phyloP scores from a whole-genome alignment of 2,329 filamentous ascomycete species.

The Monosporascus sp. region DNA sequence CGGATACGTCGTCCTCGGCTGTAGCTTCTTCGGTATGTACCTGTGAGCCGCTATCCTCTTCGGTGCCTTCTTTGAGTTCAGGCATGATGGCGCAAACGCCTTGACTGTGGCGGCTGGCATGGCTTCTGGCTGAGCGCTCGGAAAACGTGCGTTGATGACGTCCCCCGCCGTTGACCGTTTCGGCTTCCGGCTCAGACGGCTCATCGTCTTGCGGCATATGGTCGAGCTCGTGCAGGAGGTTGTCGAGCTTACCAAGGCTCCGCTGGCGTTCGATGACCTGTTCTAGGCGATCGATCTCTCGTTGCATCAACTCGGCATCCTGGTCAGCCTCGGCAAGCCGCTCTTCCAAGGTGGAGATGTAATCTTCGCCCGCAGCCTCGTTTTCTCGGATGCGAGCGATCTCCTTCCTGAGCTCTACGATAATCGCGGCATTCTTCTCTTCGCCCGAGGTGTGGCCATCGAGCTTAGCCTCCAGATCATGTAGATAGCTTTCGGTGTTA shows the following conservation, averaged over 20 bases:
- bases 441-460: slow-evolving; percentile 88
- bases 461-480: slow-evolving; percentile 84
- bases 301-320: slow-evolving; percentile 93
- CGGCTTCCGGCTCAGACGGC: slow-evolving; percentile 31
- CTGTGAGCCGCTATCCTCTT: slow-evolving; percentile 23
- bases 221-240: slow-evolving; percentile 85
- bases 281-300: slow-evolving; percentile 89
- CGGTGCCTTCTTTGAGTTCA: slow-evolving; percentile 42
- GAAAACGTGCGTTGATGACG: slow-evolving; percentile 38
- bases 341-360: slow-evolving; percentile 95
- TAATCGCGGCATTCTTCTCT: slow-evolving; percentile 83
- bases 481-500: slow-evolving; percentile 87
- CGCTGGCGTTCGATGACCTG: slow-evolving; percentile 93
- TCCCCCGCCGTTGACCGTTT: slow-evolving; percentile 34
- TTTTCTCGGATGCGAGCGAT: slow-evolving; percentile 83
- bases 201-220: slow-evolving; percentile 60
- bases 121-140: slow-evolving; percentile 51
- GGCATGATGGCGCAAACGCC: slow-evolving; percentile 47
- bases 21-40: slow-evolving; percentile 4
- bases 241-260: slow-evolving; percentile 91
- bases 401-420: slow-evolving; percentile 86
- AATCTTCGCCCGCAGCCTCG: slow-evolving; percentile 86
- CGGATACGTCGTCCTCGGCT: slow-evolving; percentile 7
- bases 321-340: slow-evolving; percentile 93
- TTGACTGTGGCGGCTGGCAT: slow-evolving; percentile 49